Percentiles rank a stretch among this genome's conserved stretches.
These are phyloP conservation scores for Puccinia horiana DNA, from an alignment of 1,284 basidiomycete genomes.

Conservation along the genomic window DNA sequence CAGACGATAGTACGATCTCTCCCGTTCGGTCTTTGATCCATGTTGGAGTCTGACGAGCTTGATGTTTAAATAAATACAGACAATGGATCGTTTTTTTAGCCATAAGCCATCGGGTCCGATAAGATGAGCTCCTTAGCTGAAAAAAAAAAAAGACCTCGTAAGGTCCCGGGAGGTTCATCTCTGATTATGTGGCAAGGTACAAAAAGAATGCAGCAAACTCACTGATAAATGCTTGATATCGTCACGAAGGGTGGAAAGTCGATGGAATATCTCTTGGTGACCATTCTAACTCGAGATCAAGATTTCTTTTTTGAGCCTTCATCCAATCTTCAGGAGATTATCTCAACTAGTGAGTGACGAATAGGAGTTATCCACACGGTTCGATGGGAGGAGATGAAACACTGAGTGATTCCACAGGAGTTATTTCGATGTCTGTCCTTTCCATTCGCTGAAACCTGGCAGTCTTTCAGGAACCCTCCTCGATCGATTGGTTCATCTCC, in stretches of 20 bases:
- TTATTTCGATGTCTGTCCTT: too few species aligned
- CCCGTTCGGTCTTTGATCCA: not conserved
- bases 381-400: too few species aligned
- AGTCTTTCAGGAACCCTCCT: too few species aligned
- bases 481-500: too few species aligned
- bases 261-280: constrained; percentile 12
- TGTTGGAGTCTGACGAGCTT: not conserved
- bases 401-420: too few species aligned
- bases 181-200: constrained; percentile 15
- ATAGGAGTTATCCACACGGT: too few species aligned
- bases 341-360: too few species aligned
- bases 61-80: constrained; percentile 6
- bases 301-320: too few species aligned
- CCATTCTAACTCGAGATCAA: too few species aligned
- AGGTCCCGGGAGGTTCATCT: constrained; percentile 1
- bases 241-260: not conserved
- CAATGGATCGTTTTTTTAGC: not conserved
- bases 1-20: not conserved
- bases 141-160: not conserved
- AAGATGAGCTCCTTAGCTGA: not conserved
- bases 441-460: too few species aligned
- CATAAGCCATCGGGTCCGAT: not conserved
- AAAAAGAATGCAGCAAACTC: not conserved
- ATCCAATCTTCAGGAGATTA: too few species aligned
- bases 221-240: not conserved